phyloP scores from a whole-genome alignment of 495 filamentous ascomycete genomes.

The Aspergillus bridgeri region DNA sequence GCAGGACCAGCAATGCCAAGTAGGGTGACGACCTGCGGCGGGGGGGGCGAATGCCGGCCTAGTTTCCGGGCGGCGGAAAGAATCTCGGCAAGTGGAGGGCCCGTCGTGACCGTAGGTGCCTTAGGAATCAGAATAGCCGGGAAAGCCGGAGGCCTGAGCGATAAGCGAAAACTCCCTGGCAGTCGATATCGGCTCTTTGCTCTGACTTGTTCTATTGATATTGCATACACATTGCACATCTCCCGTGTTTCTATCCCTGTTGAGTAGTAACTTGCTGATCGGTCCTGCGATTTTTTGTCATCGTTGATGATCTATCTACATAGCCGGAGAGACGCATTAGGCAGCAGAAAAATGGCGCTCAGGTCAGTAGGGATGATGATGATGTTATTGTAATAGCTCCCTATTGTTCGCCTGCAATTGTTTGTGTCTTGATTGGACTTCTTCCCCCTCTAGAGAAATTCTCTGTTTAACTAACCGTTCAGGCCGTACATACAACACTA shows the following conservation, averaged over 20 bases:
- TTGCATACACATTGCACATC: neutral
- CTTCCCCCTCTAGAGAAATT: too few relatives aligned
- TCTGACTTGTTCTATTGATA: neutral
- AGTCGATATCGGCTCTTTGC: slow-evolving; percentile 12
- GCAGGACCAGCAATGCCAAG: neutral
- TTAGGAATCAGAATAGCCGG: slow-evolving; percentile 22
- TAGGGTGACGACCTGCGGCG: neutral
- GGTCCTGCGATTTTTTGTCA: neutral
- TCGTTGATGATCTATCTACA: neutral
- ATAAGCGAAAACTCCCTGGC: too few relatives aligned
- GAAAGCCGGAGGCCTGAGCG: too few relatives aligned
- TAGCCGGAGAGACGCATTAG: neutral
- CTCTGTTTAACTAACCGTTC: too few relatives aligned
- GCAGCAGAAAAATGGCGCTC: too few relatives aligned
- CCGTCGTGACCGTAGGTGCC: slow-evolving; percentile 30
- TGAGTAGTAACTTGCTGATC: too few relatives aligned
- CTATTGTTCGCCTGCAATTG: too few relatives aligned
- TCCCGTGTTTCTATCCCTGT: neutral
- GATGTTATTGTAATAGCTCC: too few relatives aligned
- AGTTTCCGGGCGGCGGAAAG: slow-evolving; percentile 27
- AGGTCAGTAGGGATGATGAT: too few relatives aligned
- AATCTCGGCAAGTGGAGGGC: slow-evolving; percentile 34
- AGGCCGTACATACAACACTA: too few relatives aligned
- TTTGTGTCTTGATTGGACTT: too few relatives aligned
- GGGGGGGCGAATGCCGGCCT: slow-evolving; percentile 24